Base-by-base conservation (phyloP, 192 early-diverging fungal genomes). In the Coemansia sp. region DNA sequence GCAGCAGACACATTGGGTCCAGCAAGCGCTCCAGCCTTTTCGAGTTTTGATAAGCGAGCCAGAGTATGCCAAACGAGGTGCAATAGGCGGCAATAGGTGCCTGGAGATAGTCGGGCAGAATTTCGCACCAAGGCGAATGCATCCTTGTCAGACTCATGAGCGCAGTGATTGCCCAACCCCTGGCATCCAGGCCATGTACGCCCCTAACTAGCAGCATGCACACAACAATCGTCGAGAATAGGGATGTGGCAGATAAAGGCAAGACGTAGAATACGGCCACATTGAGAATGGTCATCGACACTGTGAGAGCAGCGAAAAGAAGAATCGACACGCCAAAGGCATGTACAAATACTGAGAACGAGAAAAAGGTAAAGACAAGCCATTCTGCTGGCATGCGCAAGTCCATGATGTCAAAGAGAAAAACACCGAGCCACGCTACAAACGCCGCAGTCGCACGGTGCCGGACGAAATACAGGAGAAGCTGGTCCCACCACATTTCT, bases 281-380 rank as follows among this genome's bases (percentile, higher is more conserved):
- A 46, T 81, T 75, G 20, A 81, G 60, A 15, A 66, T 37, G 8
- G 70, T 70, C 72, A 81, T 75, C 3, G 78, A 68, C 1, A 56
- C 62, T 3, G 78, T 72, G 49, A 81, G 69, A 21, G 70, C 66
- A 16, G 72, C 55, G 46, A 81, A 81, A 60, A 75, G 52, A 33
- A 75, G 58, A 23, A 69, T 62, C n/a, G 78, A 81, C 73, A 81
- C 72, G 59, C 72, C 66, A 61, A 81, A 81, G 20, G 70, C 78
- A 59, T 81, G 78, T 33, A 75, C 73, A 81, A 81, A 81, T 20
- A 81, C 78, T 26, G 73, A 75, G 59, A 81, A 72, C 37, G 78
- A 81, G 63, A 75, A 81, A 12, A 81, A 57, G 16, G 73, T 81
- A 57, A 81, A 81, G 23, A 81, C 66, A 58, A 81, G 70, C 78